Conservation (phyloP, 129 eudicot genomes). For the Kitagawia praeruptora region DNA sequence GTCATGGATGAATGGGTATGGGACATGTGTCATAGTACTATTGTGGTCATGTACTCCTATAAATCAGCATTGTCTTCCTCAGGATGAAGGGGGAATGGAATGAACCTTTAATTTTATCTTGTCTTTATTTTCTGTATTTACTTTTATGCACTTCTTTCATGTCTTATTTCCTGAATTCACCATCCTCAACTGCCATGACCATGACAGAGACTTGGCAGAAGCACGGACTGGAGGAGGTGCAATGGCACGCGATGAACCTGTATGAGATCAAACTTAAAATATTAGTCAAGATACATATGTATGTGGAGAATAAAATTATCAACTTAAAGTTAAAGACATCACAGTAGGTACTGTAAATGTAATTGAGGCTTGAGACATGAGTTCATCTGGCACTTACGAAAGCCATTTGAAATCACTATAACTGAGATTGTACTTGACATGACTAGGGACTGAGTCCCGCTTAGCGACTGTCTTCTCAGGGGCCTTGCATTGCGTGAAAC, state of each 20-base stretch:
- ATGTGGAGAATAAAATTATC: background rate
- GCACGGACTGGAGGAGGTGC: background rate
- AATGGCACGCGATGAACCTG: slow-evolving; percentile 1
- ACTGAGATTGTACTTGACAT: background rate
- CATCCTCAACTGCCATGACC: too few relatives aligned
- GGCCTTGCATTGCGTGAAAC: background rate
- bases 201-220: background rate
- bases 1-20: too few relatives aligned
- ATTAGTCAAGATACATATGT: background rate
- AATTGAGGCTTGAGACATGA: background rate
- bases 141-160: too few relatives aligned
- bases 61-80: too few relatives aligned
- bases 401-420: background rate
- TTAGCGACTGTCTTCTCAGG: background rate
- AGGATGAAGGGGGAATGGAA: too few relatives aligned
- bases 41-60: too few relatives aligned
- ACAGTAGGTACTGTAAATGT: background rate
- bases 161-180: too few relatives aligned
- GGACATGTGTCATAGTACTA: too few relatives aligned
- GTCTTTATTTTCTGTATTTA: too few relatives aligned
- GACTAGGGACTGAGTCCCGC: background rate
- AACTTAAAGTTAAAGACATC: background rate
- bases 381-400: background rate
- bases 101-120: too few relatives aligned
- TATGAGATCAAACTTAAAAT: background rate